Percentiles rank a stretch among this genome's conserved stretches.
Conservation (phyloP, 176 grass and related monocot species). For the Cymbopogon citratus region DNA sequence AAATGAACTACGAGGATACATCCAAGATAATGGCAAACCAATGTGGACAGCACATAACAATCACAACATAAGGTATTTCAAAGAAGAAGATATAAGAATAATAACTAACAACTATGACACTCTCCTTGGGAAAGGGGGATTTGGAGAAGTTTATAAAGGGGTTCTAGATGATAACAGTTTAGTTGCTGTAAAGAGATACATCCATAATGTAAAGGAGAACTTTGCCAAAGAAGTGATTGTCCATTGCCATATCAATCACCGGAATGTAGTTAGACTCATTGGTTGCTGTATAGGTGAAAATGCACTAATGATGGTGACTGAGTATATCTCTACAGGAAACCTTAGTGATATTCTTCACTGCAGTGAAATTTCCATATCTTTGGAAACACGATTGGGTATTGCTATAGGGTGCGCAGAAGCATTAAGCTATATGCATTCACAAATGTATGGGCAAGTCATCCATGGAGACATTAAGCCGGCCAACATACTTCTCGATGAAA, state of each 20-base stretch:
- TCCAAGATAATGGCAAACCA: not conserved
- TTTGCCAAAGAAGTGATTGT: not conserved
- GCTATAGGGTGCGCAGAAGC: conserved; percentile 22
- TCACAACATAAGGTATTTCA: not conserved
- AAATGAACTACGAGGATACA: not conserved
- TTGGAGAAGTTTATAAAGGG: not conserved
- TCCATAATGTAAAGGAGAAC: not conserved
- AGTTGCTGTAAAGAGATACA: conserved; percentile 19
- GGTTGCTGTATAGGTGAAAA: not conserved
- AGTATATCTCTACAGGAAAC: not conserved
- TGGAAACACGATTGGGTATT: conserved; percentile 14
- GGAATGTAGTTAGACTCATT: not conserved
- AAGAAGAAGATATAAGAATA: not conserved
- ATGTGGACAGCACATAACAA: not conserved
- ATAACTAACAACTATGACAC: conserved; percentile 14
- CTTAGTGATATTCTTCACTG: not conserved
- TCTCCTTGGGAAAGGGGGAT: not conserved
- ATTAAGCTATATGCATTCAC: not conserved
- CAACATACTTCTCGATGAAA: conserved; percentile 16
- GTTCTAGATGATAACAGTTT: not conserved
- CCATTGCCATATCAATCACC: not conserved
- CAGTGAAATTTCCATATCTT: not conserved
- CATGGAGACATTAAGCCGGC: conserved; percentile 20
- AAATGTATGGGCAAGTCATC: not conserved
- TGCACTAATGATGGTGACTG: not conserved